Conservation (phyloP, 768 basidiomycete genomes). For the Leccinum subgranulosum region DNA sequence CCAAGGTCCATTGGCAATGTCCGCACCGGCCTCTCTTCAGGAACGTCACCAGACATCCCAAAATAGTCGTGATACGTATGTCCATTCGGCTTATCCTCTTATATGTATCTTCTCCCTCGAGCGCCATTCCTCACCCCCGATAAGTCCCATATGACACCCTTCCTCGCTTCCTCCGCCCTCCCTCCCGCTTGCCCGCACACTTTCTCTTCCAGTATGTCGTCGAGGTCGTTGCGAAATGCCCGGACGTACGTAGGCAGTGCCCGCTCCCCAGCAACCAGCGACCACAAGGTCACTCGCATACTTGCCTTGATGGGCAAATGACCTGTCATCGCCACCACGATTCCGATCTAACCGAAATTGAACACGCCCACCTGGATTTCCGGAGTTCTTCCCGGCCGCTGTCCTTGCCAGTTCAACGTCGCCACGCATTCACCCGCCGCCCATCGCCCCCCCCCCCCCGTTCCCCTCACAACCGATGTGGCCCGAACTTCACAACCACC, state of each 20-base stretch:
- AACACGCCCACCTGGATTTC: constrained; percentile 13
- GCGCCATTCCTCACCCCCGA: background rate
- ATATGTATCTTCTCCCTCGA: constrained; percentile 1
- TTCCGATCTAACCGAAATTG: constrained; percentile 32
- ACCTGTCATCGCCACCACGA: constrained; percentile 21
- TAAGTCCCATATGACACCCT: background rate
- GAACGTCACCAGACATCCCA: constrained; percentile 12
- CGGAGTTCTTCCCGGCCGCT: constrained; percentile 10
- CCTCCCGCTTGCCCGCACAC: background rate
- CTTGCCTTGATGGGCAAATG: constrained; percentile 7
- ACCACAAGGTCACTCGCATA: constrained; percentile 7
- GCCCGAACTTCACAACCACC: background rate
- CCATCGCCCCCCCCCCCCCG: background rate
- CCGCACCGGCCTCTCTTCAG: constrained; percentile 15
- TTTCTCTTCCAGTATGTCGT: background rate
- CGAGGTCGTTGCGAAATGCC: background rate
- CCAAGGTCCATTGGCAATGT: background rate
- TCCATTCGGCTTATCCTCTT: constrained; percentile 15
- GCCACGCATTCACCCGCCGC: background rate
- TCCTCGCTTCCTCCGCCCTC: background rate
- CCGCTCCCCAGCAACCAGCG: background rate
- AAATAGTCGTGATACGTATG: constrained; percentile 18
- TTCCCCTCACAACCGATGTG: background rate
- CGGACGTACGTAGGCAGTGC: background rate
- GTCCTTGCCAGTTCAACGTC: background rate